Evolutionary conservation across 2,329 filamentous ascomycete genomes (phyloP).

Genomic region (Coniochaeta pulveracea): DNA sequence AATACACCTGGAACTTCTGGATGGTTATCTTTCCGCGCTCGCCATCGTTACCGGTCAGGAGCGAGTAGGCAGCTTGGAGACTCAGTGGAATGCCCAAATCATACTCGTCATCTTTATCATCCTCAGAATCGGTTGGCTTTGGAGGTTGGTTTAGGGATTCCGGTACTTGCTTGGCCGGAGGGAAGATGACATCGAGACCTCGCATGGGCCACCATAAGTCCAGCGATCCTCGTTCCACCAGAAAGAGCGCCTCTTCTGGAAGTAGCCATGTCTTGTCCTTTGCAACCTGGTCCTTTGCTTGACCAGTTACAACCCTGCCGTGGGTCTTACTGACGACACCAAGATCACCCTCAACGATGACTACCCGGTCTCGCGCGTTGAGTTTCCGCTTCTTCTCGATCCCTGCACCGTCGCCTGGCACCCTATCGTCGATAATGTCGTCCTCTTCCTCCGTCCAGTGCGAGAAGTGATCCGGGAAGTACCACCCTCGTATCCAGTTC

Average conservation of each 20-base stretch:
- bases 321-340: slow-evolving; percentile 56
- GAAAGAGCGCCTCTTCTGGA: slow-evolving; percentile 82
- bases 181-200: slow-evolving; percentile 36
- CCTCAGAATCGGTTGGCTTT: too few species aligned
- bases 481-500: slow-evolving; percentile 58
- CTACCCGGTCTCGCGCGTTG: slow-evolving; percentile 37
- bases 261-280: slow-evolving; percentile 67
- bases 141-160: too few species aligned
- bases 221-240: slow-evolving; percentile 77
- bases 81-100: slow-evolving; percentile 71
- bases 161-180: slow-evolving; percentile 16
- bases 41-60: slow-evolving; percentile 63
- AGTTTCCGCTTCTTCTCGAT: slow-evolving; percentile 12
- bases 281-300: slow-evolving; percentile 40
- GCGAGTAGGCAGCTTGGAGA: slow-evolving; percentile 79
- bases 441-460: slow-evolving; percentile 14
- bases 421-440: slow-evolving; percentile 12
- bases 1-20: slow-evolving; percentile 80
- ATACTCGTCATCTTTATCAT: slow-evolving; percentile 30
- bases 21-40: slow-evolving; percentile 51
- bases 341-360: slow-evolving; percentile 58
- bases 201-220: slow-evolving; percentile 73
- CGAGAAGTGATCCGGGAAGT: slow-evolving; percentile 52
- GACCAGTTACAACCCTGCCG: slow-evolving; percentile 49
- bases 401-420: slow-evolving; percentile 5